Percentiles rank a stretch among this genome's conserved stretches.
These are phyloP conservation scores for Pythium angustatum DNA, from an alignment of 352 stramenopile genomes.

Conservation along the genomic window DNA sequence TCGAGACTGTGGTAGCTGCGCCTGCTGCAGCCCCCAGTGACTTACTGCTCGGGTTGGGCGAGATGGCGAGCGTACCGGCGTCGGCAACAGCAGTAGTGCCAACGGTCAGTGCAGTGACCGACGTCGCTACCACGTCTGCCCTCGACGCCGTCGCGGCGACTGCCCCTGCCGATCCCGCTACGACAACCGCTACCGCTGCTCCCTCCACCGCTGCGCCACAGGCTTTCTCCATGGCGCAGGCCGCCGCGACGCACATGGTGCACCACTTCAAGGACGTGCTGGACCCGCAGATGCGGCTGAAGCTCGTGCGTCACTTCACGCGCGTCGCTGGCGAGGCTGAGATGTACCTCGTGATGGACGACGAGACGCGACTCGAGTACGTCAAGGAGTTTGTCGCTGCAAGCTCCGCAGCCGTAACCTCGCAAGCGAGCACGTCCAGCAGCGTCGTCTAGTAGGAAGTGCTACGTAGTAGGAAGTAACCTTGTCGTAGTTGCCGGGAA, in stretches of 20 bases:
- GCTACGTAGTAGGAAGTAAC: no score
- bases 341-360: conserved; percentile 54
- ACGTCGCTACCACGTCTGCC: background rate
- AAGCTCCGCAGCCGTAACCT: background rate
- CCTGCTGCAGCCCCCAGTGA: conserved; percentile 5
- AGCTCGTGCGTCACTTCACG: conserved; percentile 47
- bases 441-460: conserved; percentile 1
- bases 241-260: conserved; percentile 39
- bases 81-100: background rate
- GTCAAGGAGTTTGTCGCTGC: conserved; percentile 41
- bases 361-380: conserved; percentile 45
- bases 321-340: conserved; percentile 37
- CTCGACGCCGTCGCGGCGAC: background rate
- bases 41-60: conserved; percentile 19
- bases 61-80: conserved; percentile 6
- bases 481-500: background rate
- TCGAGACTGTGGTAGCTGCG: background rate
- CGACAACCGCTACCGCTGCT: background rate
- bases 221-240: conserved; percentile 30
- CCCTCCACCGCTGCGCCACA: background rate
- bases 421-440: no score
- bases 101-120: background rate
- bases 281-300: conserved; percentile 30
- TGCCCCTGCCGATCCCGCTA: no score
- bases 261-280: conserved; percentile 47